Evolutionary conservation across 306 rosid species (phyloP).

Genomic region (Pyrus bretschneideri): DNA sequence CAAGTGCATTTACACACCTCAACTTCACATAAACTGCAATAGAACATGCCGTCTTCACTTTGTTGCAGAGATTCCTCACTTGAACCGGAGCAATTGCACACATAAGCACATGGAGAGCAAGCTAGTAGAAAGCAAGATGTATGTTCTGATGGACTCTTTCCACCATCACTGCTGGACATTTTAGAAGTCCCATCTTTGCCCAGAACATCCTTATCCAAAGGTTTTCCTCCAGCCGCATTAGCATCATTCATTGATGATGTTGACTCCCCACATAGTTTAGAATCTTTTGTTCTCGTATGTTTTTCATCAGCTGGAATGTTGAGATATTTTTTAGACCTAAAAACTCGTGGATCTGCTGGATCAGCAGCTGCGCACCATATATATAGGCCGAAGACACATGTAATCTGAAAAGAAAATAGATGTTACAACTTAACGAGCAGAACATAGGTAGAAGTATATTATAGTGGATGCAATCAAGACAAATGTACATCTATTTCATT

Average conservation of each 20-base stretch:
- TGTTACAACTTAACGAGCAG: slow-evolving; percentile 3
- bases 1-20: slow-evolving; percentile 60
- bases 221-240: slow-evolving; percentile 48
- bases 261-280: slow-evolving; percentile 65
- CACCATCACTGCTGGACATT: slow-evolving; percentile 25
- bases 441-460: neutral
- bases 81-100: slow-evolving; percentile 48
- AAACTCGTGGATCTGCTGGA: slow-evolving; percentile 95
- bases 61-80: slow-evolving; percentile 55
- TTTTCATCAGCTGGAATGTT: slow-evolving; percentile 49
- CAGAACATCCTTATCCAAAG: slow-evolving; percentile 44
- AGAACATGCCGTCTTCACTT: slow-evolving; percentile 97
- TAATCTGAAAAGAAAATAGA: slow-evolving; percentile 56
- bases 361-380: slow-evolving; percentile 98
- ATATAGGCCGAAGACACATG: slow-evolving; percentile 77
- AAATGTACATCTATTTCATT: neutral
- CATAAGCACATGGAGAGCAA: slow-evolving; percentile 69
- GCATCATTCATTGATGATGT: slow-evolving; percentile 56
- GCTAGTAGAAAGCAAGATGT: slow-evolving; percentile 46
- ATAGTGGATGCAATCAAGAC: neutral
- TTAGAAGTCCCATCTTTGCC: slow-evolving; percentile 46
- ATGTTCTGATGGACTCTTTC: slow-evolving; percentile 26
- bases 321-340: slow-evolving; percentile 80
- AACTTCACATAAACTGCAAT: slow-evolving; percentile 96
- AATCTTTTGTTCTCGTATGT: slow-evolving; percentile 37